Percentiles rank a stretch among this genome's conserved stretches.
These are phyloP conservation scores for Noccaea bulbosa DNA, from an alignment of 345 rosid species.

Conservation along the genomic window DNA sequence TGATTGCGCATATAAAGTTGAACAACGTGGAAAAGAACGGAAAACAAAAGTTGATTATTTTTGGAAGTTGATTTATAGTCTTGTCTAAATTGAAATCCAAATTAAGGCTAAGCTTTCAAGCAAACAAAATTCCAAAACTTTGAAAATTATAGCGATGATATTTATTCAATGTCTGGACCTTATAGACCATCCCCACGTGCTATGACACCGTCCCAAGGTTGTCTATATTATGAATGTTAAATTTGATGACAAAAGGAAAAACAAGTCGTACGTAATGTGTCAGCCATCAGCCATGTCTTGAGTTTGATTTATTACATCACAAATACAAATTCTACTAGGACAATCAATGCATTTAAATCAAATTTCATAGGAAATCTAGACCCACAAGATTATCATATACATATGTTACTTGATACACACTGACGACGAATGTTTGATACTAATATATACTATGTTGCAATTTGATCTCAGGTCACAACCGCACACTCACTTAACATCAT, in stretches of 20 bases:
- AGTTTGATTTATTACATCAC: slow-evolving; percentile 16
- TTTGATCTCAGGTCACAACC: slow-evolving; percentile 63
- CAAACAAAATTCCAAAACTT: not conserved
- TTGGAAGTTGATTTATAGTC: not conserved
- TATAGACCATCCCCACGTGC: slow-evolving; percentile 37
- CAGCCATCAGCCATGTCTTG: slow-evolving; percentile 15
- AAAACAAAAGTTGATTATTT: slow-evolving; percentile 6
- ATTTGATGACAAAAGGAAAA: slow-evolving; percentile 11
- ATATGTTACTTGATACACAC: not conserved
- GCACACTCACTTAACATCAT: slow-evolving; percentile 70
- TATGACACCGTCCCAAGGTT: slow-evolving; percentile 29
- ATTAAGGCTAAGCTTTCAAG: not conserved
- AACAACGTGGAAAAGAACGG: not conserved
- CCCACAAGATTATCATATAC: not conserved
- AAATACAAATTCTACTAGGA: not conserved
- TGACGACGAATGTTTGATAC: not conserved
- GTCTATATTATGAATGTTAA: slow-evolving; percentile 8
- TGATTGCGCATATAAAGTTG: slow-evolving; percentile 23
- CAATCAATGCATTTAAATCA: not conserved
- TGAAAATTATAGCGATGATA: not conserved
- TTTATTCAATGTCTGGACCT: slow-evolving; percentile 15
- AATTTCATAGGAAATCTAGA: no score
- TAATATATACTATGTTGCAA: slow-evolving; percentile 8
- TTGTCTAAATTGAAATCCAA: not conserved
- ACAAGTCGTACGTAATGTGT: slow-evolving; percentile 3